These are phyloP conservation scores for Nephelium lappaceum DNA, from an alignment of 345 rosid genomes.

Conservation along the genomic window DNA sequence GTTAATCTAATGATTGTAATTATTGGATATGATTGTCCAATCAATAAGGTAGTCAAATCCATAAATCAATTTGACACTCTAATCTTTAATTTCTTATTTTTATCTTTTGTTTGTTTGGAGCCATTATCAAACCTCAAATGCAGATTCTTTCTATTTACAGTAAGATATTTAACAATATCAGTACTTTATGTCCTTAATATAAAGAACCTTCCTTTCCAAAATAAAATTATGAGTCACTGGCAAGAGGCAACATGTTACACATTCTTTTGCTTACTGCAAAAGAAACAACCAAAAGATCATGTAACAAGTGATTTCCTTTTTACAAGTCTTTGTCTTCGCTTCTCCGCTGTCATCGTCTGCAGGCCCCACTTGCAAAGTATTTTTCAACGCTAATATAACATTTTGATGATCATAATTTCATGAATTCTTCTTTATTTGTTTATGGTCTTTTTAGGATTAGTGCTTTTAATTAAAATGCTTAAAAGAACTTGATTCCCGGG, in stretches of 20 bases:
- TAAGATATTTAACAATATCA: neutral
- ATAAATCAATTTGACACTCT: too few relatives aligned
- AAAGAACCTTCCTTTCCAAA: conserved; percentile 13
- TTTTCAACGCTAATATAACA: neutral
- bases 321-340: neutral
- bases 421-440: neutral
- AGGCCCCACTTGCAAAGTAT: neutral
- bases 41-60: too few relatives aligned
- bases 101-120: too few relatives aligned
- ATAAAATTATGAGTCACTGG: neutral
- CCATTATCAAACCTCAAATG: neutral
- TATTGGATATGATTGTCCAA: too few relatives aligned
- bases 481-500: neutral
- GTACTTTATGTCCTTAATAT: neutral
- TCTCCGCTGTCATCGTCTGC: neutral
- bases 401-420: neutral
- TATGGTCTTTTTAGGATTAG: neutral
- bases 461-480: too few relatives aligned
- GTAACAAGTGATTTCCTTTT: neutral
- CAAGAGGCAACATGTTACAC: neutral
- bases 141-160: neutral
- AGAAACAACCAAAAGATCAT: neutral
- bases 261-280: conserved; percentile 7
- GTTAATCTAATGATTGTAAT: too few relatives aligned
- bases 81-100: too few relatives aligned